Evolutionary conservation across 306 rosid species (phyloP).

Genomic region (Lathyrus oleraceus): DNA sequence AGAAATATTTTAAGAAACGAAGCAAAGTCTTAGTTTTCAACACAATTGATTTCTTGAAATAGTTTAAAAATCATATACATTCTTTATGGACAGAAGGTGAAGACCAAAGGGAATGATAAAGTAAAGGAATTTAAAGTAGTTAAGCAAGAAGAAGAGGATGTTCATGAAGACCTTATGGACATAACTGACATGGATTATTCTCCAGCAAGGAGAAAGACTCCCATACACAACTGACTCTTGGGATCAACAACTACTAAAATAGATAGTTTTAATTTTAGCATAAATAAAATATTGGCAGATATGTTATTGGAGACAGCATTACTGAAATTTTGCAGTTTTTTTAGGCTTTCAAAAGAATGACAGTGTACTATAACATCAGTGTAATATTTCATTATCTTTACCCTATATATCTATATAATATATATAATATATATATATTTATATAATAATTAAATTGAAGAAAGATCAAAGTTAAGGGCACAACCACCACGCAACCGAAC

Average conservation of each 20-base stretch:
- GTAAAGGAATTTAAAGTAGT: slow-evolving; percentile 30
- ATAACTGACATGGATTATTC: slow-evolving; percentile 71
- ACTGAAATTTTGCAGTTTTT: too few relatives aligned
- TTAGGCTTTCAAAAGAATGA: too few relatives aligned
- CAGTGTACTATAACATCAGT: too few relatives aligned
- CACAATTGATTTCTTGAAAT: neutral
- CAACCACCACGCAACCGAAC: too few relatives aligned
- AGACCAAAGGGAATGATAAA: slow-evolving; percentile 32
- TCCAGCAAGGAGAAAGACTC: slow-evolving; percentile 58
- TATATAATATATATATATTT: too few relatives aligned
- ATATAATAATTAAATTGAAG: too few relatives aligned
- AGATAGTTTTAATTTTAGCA: neutral
- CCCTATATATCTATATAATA: too few relatives aligned
- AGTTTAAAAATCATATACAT: neutral
- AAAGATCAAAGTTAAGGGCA: too few relatives aligned
- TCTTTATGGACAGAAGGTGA: slow-evolving; percentile 38
- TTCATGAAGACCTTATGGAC: slow-evolving; percentile 38
- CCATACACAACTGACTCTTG: slow-evolving; percentile 60
- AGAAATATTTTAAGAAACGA: neutral
- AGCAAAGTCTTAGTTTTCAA: neutral
- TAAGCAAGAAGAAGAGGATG: slow-evolving; percentile 18
- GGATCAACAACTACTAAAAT: slow-evolving; percentile 1
- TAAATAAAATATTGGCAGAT: slow-evolving; percentile 20
- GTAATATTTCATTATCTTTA: too few relatives aligned
- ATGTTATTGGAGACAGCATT: too few relatives aligned